Base-by-base conservation (phyloP, 805 yeast species). In the Barnettozyma sucrosica region DNA sequence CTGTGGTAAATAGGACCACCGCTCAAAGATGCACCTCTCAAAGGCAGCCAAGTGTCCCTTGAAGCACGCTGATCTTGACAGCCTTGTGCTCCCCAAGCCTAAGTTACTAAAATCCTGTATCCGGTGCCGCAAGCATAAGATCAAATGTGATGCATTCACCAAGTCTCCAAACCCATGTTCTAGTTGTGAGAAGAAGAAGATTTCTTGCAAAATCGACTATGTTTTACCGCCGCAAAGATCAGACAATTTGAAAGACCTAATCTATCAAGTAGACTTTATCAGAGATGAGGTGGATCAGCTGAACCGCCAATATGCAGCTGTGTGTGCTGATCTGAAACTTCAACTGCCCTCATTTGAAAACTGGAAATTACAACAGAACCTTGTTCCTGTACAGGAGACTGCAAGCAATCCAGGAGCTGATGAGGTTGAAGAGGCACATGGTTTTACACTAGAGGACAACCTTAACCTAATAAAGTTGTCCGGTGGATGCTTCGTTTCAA, bases 101-200 rank as follows among this genome's bases (percentile, higher is more conserved):
- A 67, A 71, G 48, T 68, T 70, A 10, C 56, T 79, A 39, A 80
- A 80, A 55, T 76, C 85, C 10, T 83, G 89, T 58, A 70, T 75
- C 5, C 67, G 84, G 28, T 83, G 89, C 61, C 70, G 88, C 32
- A 77, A 76, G 56, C 83, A 80, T 55, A 83, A 83, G 60, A 80
- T 82, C 16, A 79, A 75, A 56, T 83, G 89, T 62, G 83, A 82
- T 57, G 82, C 82, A 11, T 52, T 64, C 13, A 57, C 58, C 21
- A 74, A 78, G 14, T 63, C 69, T 32, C 87, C 88, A 4, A 58
- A 63, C 21, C 76, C 85, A 0, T 83, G 89, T 56, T 61, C 81
- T 3, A 71, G 76, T 26, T 83, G 89, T 59, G 53, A 66, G 5
- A 77, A 74, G 58, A 71, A 74, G 49, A 76, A 77, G 16, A 55